Percentiles rank a stretch among this genome's conserved stretches.
Evolutionary conservation across 1,284 basidiomycete genomes (phyloP).

Genomic region (Tilletia caries): DNA sequence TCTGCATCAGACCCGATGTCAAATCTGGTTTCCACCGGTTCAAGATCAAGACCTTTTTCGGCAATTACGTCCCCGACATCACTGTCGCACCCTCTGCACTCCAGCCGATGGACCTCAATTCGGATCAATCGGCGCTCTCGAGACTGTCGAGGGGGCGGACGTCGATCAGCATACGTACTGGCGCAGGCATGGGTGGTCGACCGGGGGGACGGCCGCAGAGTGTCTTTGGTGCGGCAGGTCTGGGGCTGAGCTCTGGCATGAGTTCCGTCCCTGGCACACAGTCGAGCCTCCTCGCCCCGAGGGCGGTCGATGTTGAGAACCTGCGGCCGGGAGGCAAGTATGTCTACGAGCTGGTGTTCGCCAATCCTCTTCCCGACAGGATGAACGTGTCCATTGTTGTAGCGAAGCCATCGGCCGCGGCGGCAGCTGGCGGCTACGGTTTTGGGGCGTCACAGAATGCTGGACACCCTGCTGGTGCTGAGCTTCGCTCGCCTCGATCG

Average conservation of each 20-base stretch:
- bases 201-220: background rate
- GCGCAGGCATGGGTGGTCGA: background rate
- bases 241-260: background rate
- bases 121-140: constrained; percentile 61
- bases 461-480: background rate
- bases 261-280: background rate
- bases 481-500: constrained; percentile 20
- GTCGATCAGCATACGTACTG: constrained; percentile 8
- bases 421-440: constrained; percentile 13
- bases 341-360: constrained; percentile 31
- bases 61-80: constrained; percentile 58
- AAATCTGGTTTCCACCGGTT: constrained; percentile 87
- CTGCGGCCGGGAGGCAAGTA: constrained; percentile 33
- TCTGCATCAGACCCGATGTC: constrained; percentile 95
- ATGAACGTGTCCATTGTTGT: constrained; percentile 34
- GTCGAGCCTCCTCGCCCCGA: constrained; percentile 16
- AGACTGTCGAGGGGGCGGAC: constrained; percentile 17
- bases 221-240: constrained; percentile 9
- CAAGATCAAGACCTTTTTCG: constrained; percentile 73
- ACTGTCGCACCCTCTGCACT: constrained; percentile 52
- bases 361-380: constrained; percentile 45
- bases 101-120: constrained; percentile 18
- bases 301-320: constrained; percentile 27
- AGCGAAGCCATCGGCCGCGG: constrained; percentile 19
- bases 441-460: background rate